Base-by-base conservation (phyloP, 208 protist genomes). In the Trypanosoma rangeli region DNA sequence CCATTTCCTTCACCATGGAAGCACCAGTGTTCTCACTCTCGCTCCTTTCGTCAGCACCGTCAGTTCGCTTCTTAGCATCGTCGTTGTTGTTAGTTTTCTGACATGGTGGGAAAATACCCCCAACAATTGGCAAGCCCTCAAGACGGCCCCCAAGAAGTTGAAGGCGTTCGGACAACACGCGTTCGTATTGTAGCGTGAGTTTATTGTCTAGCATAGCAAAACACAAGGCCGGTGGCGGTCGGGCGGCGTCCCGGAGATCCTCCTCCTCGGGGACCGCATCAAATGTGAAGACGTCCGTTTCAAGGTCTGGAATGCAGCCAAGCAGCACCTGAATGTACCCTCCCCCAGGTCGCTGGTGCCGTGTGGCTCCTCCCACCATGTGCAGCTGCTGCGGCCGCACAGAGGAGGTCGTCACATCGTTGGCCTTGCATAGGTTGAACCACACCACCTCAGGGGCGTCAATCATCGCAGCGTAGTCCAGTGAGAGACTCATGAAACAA, bases 361-460 rank as follows among this genome's bases (percentile, higher is more conserved):
- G 89, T 24, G 90, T 84, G 50, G 89, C 76, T 13, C 84, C 87
- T 20, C 90, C 90, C 15, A 93, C 44, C 87, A 95, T 89, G 73
- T 93, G 86, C n/a, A 93, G 72, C 24, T 74, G 58, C 20, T 86
- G 75, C 12, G 90, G 67, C 60, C 87, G 81, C 46, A 93, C 90
- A 3, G 84, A 76, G 0, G 90, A 93, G 10, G 82, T 84, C 0
- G 82, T 90, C 3, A 91, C 74, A 13, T 62, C 79, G 62, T 93
- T 94, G 5, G 74, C 78, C 22, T 68, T 79, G 79, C 87, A 94
- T 70, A 95, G 64, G 66, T 90, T 91, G 56, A 83, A 87, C 88
- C 90, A 95, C n/a, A 95, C 74, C 7, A 95, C 90, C 62, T 91
- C 84, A 3, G 87, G 90, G 3, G 87, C 80, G 67, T 95, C 90